Percentiles rank a stretch among this genome's conserved stretches.
Conservation (phyloP, 129 eudicot genomes). For the Helichrysum umbraculigerum region DNA sequence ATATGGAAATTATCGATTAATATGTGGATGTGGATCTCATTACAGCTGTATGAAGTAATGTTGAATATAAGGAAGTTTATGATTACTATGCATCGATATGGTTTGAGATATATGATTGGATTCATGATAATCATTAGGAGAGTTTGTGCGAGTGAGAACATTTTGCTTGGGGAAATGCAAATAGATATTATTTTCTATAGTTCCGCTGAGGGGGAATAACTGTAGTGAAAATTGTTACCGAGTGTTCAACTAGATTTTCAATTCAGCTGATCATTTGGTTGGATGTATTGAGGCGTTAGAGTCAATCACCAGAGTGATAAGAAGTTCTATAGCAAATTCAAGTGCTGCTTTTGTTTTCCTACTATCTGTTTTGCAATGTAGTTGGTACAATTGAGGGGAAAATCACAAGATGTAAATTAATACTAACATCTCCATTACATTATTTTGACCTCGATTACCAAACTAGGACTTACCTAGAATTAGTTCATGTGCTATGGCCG, state of each 20-base stretch:
- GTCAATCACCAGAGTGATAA: neutral
- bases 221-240: neutral
- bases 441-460: conserved; percentile 1
- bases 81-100: neutral
- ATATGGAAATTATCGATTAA: neutral
- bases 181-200: neutral
- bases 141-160: conserved; percentile 8
- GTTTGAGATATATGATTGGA: neutral
- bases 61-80: neutral
- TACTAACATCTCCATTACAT: conserved; percentile 11
- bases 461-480: neutral
- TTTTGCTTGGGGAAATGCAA: conserved; percentile 1
- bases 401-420: neutral
- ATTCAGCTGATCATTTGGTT: neutral
- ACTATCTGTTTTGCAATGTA: neutral
- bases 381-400: neutral
- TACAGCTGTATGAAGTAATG: neutral
- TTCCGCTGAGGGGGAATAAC: neutral
- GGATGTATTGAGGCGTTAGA: neutral
- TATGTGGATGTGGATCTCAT: neutral
- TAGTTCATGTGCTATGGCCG: conserved; percentile 7
- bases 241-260: no score
- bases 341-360: conserved; percentile 6
- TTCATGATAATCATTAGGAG: conserved; percentile 3
- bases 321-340: neutral